Base-by-base conservation (phyloP, 2,329 filamentous ascomycete species). In the Colletotrichum euphorbiae region DNA sequence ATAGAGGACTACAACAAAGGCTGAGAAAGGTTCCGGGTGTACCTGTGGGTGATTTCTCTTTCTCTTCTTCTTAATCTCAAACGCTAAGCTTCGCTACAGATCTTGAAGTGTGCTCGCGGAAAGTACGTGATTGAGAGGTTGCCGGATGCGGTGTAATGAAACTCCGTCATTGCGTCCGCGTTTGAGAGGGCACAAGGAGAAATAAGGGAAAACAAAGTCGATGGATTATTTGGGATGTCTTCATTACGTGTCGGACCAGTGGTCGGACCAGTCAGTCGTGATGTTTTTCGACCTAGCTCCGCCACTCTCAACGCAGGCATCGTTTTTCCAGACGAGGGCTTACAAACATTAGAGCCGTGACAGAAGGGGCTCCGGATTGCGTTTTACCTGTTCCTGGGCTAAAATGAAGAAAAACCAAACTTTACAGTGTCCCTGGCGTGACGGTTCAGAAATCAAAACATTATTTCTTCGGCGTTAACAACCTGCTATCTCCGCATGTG, bases 51-150 rank as follows among this genome's bases (percentile, higher is more conserved):
- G n/a, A n/a, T n/a, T n/a, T n/a, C n/a, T n/a, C n/a, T n/a, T n/a
- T n/a, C n/a, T 4, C 36, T 9, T 28, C 6, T 2, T 8, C 6
- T 28, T 2, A 12, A 6, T 38, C 6, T 17, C 21, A 31, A n/a
- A 17, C 13, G 12, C 86, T 86, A 2, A 86, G 88, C 62, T 85
- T 72, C 71, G 71, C 13, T 66, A 65, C 90, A 90, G 28, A 89
- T 93, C 73, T 86, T 97, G 84, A 93, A 90, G 75, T 93, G 96
- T 31, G 92, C 91, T 6, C 88, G 93, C 75, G 93, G 93, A 51
- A 98, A 98, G 80, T 98, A 98, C 80, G 91, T 95, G 54, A 96
- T 99, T 75, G 96, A 98, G 84, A 89, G 94, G 74, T 80, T 98
- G 70, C 94, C 94, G 5, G 92, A 94, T 79, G 93, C 93, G 38